Evolutionary conservation across 208 protist species (phyloP).

Genomic region (Trypanosoma avium): DNA sequence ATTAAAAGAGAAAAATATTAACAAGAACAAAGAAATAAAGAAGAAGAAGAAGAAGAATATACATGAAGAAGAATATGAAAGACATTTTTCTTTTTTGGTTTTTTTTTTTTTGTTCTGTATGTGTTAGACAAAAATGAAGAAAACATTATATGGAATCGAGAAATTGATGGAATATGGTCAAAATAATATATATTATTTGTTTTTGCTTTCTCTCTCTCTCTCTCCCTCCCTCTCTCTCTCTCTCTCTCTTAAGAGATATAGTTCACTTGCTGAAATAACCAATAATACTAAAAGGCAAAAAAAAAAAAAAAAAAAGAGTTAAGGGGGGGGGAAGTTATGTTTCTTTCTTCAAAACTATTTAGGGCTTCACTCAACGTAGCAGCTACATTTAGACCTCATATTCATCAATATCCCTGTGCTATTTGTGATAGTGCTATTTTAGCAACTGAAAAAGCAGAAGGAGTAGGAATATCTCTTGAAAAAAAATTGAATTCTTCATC

Average conservation of each 20-base stretch:
- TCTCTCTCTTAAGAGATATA: too few relatives aligned
- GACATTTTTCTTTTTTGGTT: neutral
- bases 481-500: neutral
- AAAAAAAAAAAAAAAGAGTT: neutral
- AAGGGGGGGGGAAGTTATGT: neutral
- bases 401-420: constrained; percentile 41
- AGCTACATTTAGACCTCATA: constrained; percentile 35
- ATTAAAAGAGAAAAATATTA: neutral
- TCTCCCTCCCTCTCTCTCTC: too few relatives aligned
- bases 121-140: too few relatives aligned
- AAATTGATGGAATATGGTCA: too few relatives aligned
- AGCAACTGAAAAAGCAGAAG: neutral
- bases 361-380: neutral
- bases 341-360: neutral
- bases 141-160: too few relatives aligned
- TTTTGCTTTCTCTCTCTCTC: too few relatives aligned
- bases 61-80: neutral
- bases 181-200: too few relatives aligned
- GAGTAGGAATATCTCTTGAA: too few relatives aligned
- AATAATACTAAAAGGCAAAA: too few relatives aligned
- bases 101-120: constrained; percentile 12
- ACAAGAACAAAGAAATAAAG: neutral
- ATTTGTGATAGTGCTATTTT: constrained; percentile 31
- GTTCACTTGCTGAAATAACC: too few relatives aligned
- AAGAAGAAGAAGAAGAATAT: neutral